phyloP scores from a whole-genome alignment of 805 yeast species.

The Ogataea pilisensis region DNA sequence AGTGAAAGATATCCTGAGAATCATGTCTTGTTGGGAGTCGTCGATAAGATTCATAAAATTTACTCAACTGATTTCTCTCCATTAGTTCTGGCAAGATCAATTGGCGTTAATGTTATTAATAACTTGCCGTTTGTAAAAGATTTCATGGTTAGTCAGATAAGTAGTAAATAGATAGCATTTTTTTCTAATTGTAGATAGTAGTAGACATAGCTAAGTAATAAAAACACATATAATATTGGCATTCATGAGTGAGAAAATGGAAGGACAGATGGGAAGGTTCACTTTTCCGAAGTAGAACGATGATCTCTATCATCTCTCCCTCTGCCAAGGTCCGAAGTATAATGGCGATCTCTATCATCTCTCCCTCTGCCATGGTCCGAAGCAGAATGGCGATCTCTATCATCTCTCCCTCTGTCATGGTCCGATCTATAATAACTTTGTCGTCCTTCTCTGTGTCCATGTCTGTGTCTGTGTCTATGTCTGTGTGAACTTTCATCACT shows the following conservation, averaged over 20 bases:
- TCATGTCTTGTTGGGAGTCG: constrained; percentile 77
- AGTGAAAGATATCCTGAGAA: constrained; percentile 77
- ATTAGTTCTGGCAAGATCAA: constrained; percentile 65
- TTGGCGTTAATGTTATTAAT: constrained; percentile 73
- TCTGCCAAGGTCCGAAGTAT: background rate
- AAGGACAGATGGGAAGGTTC: too few species aligned
- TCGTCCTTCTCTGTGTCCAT: too few species aligned
- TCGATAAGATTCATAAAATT: constrained; percentile 87
- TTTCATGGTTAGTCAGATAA: constrained; percentile 52
- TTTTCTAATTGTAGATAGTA: too few species aligned
- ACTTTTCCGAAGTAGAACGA: too few species aligned
- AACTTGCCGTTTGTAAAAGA: constrained; percentile 62
- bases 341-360: background rate
- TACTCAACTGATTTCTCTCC: constrained; percentile 74
- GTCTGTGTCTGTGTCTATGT: too few species aligned
- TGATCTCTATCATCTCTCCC: background rate
- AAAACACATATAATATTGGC: too few species aligned
- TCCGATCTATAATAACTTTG: too few species aligned
- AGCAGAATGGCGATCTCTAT: background rate
- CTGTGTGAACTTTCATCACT: background rate
- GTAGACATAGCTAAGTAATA: too few species aligned
- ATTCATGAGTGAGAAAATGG: too few species aligned
- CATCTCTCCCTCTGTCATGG: background rate
- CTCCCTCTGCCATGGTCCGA: background rate
- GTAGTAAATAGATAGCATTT: constrained; percentile 23